Evolutionary conservation across 805 yeast species (phyloP).

Genomic region (Candida adriatica): DNA sequence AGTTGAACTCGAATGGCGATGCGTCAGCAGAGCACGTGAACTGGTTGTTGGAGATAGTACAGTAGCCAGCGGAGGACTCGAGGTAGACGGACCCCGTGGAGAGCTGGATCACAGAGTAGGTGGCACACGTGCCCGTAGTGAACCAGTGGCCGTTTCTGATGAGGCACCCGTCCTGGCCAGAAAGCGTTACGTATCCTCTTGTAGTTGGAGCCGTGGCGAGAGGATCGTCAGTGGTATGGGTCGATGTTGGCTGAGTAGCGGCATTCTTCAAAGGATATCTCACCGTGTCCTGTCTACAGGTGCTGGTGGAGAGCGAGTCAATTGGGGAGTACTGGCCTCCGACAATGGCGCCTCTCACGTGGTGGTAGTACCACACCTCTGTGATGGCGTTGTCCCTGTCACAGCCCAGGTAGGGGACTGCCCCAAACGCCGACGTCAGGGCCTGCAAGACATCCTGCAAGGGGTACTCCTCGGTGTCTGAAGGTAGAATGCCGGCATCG

Average conservation of each 20-base stretch:
- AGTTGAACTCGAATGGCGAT: conserved; percentile 28
- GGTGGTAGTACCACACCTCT: conserved; percentile 72
- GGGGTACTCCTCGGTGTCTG: conserved; percentile 47
- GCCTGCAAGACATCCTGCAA: conserved; percentile 49
- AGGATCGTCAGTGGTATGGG: conserved; percentile 21
- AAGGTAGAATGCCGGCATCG: conserved; percentile 69
- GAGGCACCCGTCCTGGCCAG: conserved; percentile 61
- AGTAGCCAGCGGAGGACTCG: conserved; percentile 65
- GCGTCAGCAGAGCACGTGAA: conserved; percentile 48
- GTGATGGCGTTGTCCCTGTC: conserved; percentile 39
- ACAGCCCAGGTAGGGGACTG: conserved; percentile 56
- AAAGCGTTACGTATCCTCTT: conserved; percentile 43
- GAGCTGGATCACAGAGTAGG: conserved; percentile 41
- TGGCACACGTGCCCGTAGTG: conserved; percentile 76
- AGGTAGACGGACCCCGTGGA: conserved; percentile 47
- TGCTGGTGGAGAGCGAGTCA: conserved; percentile 43
- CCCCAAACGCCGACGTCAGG: conserved; percentile 42
- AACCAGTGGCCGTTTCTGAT: conserved; percentile 87
- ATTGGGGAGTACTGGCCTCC: conserved; percentile 59
- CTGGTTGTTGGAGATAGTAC: conserved; percentile 39
- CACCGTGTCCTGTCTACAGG: conserved; percentile 52
- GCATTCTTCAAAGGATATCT: conserved; percentile 42
- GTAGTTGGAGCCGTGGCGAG: conserved; percentile 17
- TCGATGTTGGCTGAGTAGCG: conserved; percentile 6
- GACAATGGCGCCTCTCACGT: conserved; percentile 64